Evolutionary conservation across 805 yeast genomes (phyloP), one percentile per base, ranked within the genome.

Genomic region (Kuraishia hungarica): DNA sequence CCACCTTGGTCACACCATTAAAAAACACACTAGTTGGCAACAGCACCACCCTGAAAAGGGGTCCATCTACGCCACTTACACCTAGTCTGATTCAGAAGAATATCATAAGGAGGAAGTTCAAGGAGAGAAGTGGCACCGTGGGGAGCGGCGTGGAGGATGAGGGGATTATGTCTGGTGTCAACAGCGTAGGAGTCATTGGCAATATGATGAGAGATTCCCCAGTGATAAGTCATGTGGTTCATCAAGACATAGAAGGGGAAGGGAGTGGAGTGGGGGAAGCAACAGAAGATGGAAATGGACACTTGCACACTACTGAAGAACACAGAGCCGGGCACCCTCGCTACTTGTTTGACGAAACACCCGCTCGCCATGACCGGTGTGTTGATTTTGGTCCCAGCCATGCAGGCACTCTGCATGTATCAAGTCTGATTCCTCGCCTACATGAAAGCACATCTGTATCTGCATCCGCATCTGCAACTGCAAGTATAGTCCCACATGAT

Each of bases 1-100:
- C n/a, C n/a, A n/a, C n/a, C n/a, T n/a, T 35, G n/a, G 43, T 35
- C 3, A 35, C 43, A 3, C 43, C 43, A 35, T 35, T 35, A 17
- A 35, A 35, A 26, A 26, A 26, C 29, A 26, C 29, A 6, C 10
- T 26, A 6, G 10, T 10, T 26, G 10, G 29, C 29, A 26, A 26
- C 43, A 13, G 19, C 19, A 49, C 5, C 15, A n/a, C 6, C 13
- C 51, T 58, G 39, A 68, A 68, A 51, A 59, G 72, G 50, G 63
- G 66, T 1, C 70, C 70, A 1, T 62, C 71, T 2, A 67, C 72
- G 7, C 72, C 72, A 2, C 57, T 67, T 49, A 66, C 71, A 11
- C 71, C 71, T 5, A 56, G 62, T 13, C 54, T 63, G 26, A 55
- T 58, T n/a, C 60, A 65, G 54, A 60, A 57, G 48, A 65, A 65